Evolutionary conservation across 352 stramenopile genomes (phyloP).

Genomic region (Halophytophthora polymorphica): DNA sequence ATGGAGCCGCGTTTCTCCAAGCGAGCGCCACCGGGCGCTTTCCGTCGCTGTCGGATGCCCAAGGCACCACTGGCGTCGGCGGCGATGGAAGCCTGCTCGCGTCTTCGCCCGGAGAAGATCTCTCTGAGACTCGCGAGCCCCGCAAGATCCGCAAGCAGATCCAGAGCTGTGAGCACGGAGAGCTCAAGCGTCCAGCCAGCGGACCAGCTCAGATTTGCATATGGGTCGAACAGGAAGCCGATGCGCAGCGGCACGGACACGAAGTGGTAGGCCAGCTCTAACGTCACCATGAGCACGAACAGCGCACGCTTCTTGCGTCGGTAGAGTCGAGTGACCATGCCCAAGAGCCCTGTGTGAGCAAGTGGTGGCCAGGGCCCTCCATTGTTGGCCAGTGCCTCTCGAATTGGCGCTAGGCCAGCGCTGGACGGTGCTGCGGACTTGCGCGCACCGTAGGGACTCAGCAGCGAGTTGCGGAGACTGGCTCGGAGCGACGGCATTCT

Average conservation of each 20-base stretch:
- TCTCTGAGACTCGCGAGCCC: constrained; percentile 43
- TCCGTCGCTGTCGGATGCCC: constrained; percentile 7
- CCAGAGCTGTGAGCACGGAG: constrained; percentile 42
- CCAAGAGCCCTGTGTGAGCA: neutral
- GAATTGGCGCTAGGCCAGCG: too few relatives aligned
- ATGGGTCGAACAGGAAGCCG: constrained; percentile 68
- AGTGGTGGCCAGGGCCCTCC: neutral
- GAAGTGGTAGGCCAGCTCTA: constrained; percentile 49
- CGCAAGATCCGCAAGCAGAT: constrained; percentile 48
- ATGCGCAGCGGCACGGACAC: constrained; percentile 60
- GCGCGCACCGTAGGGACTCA: too few relatives aligned
- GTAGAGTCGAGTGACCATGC: constrained; percentile 14
- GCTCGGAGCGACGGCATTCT: too few relatives aligned
- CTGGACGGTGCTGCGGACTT: too few relatives aligned
- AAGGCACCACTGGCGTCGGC: constrained; percentile 19
- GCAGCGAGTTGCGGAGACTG: too few relatives aligned
- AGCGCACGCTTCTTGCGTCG: constrained; percentile 13
- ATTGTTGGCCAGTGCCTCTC: too few relatives aligned
- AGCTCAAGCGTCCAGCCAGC: constrained; percentile 43
- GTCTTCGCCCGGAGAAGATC: constrained; percentile 41
- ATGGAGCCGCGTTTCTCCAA: constrained; percentile 11
- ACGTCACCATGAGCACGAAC: constrained; percentile 25
- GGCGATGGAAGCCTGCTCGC: constrained; percentile 38
- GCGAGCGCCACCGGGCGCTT: neutral
- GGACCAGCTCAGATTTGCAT: constrained; percentile 9